Conservation (phyloP, 1,139 yeast species). For the Diutina ranongensis region DNA sequence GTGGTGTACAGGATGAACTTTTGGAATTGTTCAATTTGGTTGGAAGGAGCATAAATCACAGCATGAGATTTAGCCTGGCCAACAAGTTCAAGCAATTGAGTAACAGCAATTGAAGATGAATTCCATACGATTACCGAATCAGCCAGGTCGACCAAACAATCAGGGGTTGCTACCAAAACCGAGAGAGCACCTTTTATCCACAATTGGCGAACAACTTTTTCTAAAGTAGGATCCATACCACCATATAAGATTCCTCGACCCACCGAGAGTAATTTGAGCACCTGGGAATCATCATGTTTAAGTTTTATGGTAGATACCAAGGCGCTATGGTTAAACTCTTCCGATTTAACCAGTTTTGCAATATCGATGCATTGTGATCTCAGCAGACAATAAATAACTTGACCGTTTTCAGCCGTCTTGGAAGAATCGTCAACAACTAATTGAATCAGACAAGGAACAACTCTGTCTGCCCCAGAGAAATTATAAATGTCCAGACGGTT, state of each 20-base stretch:
- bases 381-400: background rate
- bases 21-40: constrained; percentile 52
- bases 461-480: constrained; percentile 54
- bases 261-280: background rate
- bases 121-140: background rate
- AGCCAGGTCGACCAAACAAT: background rate
- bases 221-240: background rate
- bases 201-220: background rate
- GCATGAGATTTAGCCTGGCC: background rate
- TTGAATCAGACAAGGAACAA: constrained; percentile 19
- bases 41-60: constrained; percentile 16
- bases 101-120: background rate
- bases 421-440: background rate
- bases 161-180: background rate
- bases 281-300: background rate
- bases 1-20: constrained; percentile 59
- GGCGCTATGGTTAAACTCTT: background rate
- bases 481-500: constrained; percentile 48
- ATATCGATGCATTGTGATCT: background rate
- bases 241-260: background rate
- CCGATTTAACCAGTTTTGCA: background rate
- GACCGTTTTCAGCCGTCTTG: background rate
- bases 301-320: background rate
- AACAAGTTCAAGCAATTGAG: background rate
- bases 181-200: background rate